Evolutionary conservation across 1,139 yeast genomes (phyloP).

Genomic region (Yamadazyma siamensis): DNA sequence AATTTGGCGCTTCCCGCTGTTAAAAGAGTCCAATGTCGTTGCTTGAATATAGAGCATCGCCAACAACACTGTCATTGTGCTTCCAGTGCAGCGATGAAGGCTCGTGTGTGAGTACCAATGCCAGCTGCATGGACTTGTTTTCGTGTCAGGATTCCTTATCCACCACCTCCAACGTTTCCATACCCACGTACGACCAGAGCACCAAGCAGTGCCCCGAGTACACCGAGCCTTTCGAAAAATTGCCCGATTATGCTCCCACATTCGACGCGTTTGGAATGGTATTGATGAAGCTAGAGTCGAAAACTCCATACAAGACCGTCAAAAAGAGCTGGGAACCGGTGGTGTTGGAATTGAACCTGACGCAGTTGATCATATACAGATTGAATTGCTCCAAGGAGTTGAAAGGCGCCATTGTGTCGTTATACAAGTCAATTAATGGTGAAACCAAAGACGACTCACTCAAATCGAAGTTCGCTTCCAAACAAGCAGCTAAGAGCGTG

Average conservation of each 20-base stretch:
- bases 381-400: conserved; percentile 24
- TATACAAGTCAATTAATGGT: conserved; percentile 19
- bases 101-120: no score
- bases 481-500: conserved; percentile 13
- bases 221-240: conserved; percentile 19
- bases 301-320: conserved; percentile 34
- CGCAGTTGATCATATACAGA: conserved; percentile 48
- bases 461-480: conserved; percentile 5
- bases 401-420: conserved; percentile 24
- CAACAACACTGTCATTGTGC: no score
- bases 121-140: no score
- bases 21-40: no score
- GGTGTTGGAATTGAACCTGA: conserved; percentile 53
- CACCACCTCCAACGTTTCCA: no score
- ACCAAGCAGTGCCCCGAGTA: conserved; percentile 17
- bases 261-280: conserved; percentile 32
- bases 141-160: no score
- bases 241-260: conserved; percentile 34
- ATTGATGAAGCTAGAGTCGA: conserved; percentile 34
- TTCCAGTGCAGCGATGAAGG: no score
- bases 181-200: conserved; percentile 9
- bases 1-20: no score
- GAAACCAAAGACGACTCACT: conserved; percentile 1
- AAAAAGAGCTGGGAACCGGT: conserved; percentile 45
- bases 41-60: no score